phyloP scores from a whole-genome alignment of 441 rosid genomes.

The Dalechampia spathulata region DNA sequence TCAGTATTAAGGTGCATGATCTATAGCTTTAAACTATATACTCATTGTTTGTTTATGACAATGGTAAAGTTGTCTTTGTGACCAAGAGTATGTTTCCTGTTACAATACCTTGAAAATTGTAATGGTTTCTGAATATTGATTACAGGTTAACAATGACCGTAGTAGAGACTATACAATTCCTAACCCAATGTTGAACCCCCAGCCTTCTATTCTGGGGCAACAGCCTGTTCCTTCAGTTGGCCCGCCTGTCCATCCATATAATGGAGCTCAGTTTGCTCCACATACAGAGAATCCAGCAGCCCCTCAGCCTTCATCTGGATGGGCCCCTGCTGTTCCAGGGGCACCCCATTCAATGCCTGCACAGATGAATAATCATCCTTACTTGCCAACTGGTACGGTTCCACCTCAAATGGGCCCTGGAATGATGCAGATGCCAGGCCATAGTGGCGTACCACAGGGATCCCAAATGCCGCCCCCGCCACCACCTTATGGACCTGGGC shows the following conservation, averaged over 20 bases:
- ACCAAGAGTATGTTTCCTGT: neutral
- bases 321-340: slow-evolving; percentile 40
- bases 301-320: slow-evolving; percentile 55
- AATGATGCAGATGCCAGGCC: slow-evolving; percentile 49
- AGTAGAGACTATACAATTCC: slow-evolving; percentile 88
- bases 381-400: slow-evolving; percentile 46
- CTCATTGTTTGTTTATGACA: neutral
- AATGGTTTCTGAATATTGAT: neutral
- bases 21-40: neutral
- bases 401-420: slow-evolving; percentile 43
- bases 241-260: slow-evolving; percentile 33
- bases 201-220: slow-evolving; percentile 61
- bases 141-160: slow-evolving; percentile 86
- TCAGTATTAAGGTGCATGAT: slow-evolving; percentile 75
- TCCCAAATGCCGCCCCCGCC: slow-evolving; percentile 30
- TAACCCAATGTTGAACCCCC: slow-evolving; percentile 44
- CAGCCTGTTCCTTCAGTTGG: slow-evolving; percentile 49
- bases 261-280: slow-evolving; percentile 36
- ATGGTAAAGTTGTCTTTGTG: neutral
- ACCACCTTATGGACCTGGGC: slow-evolving; percentile 24
- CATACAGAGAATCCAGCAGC: slow-evolving; percentile 25
- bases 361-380: slow-evolving; percentile 47
- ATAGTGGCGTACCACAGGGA: slow-evolving; percentile 22
- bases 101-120: neutral
- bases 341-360: slow-evolving; percentile 45